phyloP scores from a whole-genome alignment of 495 filamentous ascomycete species.

The Penicillium arizonense region DNA sequence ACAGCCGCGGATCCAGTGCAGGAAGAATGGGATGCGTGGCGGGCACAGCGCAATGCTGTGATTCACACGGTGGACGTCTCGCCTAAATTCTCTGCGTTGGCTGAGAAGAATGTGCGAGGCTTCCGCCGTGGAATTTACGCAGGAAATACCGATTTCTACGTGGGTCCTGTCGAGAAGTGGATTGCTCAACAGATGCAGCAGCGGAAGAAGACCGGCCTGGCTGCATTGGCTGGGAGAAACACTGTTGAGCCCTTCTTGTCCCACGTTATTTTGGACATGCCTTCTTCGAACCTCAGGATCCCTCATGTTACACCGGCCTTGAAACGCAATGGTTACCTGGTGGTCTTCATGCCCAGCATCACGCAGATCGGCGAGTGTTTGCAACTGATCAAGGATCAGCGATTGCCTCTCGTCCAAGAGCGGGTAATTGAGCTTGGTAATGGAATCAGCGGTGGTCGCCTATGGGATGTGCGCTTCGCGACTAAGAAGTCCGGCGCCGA shows the following conservation, averaged over 20 bases:
- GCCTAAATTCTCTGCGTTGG: constrained; percentile 55
- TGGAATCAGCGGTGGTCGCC: constrained; percentile 53
- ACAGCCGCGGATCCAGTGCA: constrained; percentile 15
- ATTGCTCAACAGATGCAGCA: constrained; percentile 47
- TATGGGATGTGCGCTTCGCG: constrained; percentile 65
- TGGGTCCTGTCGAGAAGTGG: constrained; percentile 63
- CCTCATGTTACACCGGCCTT: constrained; percentile 55
- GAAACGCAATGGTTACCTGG: constrained; percentile 57
- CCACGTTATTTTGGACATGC: constrained; percentile 70
- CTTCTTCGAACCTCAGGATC: constrained; percentile 58
- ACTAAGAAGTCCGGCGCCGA: constrained; percentile 44
- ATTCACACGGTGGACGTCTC: constrained; percentile 70
- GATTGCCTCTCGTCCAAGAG: constrained; percentile 57
- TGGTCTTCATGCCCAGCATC: constrained; percentile 72
- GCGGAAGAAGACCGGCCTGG: constrained; percentile 22
- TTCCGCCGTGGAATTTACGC: constrained; percentile 71
- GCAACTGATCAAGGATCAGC: constrained; percentile 46
- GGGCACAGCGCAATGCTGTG: constrained; percentile 56
- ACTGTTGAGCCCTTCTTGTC: constrained; percentile 58
- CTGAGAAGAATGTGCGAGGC: constrained; percentile 56
- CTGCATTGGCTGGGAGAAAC: constrained; percentile 6
- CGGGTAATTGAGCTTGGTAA: constrained; percentile 63
- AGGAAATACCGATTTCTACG: constrained; percentile 67
- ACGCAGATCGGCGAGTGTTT: constrained; percentile 69
- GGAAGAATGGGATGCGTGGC: constrained; percentile 45